phyloP scores from a whole-genome alignment of 306 rosid genomes.

The Nissolia schottii region DNA sequence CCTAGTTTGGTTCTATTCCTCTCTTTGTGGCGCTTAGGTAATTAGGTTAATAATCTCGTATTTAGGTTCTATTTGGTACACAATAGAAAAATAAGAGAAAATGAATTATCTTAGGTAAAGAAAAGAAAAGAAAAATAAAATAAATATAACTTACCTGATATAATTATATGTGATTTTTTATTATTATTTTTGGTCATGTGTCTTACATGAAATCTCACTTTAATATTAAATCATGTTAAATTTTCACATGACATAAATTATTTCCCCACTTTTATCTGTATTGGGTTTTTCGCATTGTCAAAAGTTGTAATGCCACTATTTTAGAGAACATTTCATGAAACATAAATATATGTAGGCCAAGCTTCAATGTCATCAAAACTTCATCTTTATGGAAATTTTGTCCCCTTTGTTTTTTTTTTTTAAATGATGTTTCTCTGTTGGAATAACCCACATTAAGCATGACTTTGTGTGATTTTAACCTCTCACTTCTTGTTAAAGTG shows the following conservation, averaged over 20 bases:
- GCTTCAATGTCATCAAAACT: slow-evolving; percentile 10
- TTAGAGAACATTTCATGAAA: slow-evolving; percentile 8
- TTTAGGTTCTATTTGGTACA: too few relatives aligned
- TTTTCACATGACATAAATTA: too few relatives aligned
- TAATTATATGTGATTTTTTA: too few relatives aligned
- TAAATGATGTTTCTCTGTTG: background rate
- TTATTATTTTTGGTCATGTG: too few relatives aligned
- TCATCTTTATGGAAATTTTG: slow-evolving; percentile 5
- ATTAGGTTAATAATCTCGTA: background rate
- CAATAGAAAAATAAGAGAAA: too few relatives aligned
- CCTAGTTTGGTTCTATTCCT: background rate
- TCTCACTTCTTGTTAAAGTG: background rate
- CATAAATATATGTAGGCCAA: slow-evolving; percentile 6
- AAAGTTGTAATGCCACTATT: slow-evolving; percentile 6
- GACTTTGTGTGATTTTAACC: slow-evolving; percentile 2
- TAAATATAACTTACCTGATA: too few relatives aligned
- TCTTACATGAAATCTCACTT: too few relatives aligned
- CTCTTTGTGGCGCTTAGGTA: background rate
- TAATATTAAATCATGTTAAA: too few relatives aligned
- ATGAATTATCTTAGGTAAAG: too few relatives aligned
- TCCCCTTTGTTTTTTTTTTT: background rate
- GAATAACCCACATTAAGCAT: background rate
- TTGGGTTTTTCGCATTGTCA: slow-evolving; percentile 1
- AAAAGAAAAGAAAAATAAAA: too few relatives aligned
- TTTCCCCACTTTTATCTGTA: background rate